Base-by-base conservation (phyloP, 148 eudicot genomes). In the Vaccinium myrtillus region DNA sequence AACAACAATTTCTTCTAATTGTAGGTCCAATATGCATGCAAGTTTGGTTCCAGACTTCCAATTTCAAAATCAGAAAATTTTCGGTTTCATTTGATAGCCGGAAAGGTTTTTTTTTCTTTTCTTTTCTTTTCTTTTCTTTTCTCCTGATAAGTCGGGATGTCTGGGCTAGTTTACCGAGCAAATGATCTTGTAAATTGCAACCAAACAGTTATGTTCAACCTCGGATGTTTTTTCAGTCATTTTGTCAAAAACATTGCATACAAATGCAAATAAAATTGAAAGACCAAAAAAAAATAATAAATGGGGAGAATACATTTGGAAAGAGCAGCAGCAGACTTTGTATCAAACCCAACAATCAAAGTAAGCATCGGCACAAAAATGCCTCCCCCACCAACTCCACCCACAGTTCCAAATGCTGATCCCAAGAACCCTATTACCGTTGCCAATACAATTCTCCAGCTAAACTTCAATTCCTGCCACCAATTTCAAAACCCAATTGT, bases 271-370 rank as follows among this genome's bases (percentile, higher is more conserved):
- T 54, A 15, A 54, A 54, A 12, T 54, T 54, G 58, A 54, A 54
- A 54, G 16, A 54, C 32, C 32, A 19, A n/a, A 19, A 5, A 5
- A 32, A 71, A n/a, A 25, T 3, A 25, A 9, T 0, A 13, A 2
- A 51, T n/a, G 70, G 53, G 14, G 30, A 54, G 46, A 75, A 23
- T 51, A 95, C 99, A 97, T 89, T 97, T 97, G 51, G 99, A 97
- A 75, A 97, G 93, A 75, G 99, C 99, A 87, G 99, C 99, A 75
- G 99, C 98, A 81, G 99, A 97, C 87, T 97, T 97, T 82, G 98
- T 93, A 83, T 97, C 99, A 84, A 97, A 97, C 2, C 98, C 98
- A 80, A 97, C 90, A 78, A 97, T 85, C 79, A 97, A 87, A 51
- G 93, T 94, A 67, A 97, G 95, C 98, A 93, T 93, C 0, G 99